These are phyloP conservation scores for Ascobolus immersus DNA, from an alignment of 495 filamentous ascomycete species.

Conservation along the genomic window DNA sequence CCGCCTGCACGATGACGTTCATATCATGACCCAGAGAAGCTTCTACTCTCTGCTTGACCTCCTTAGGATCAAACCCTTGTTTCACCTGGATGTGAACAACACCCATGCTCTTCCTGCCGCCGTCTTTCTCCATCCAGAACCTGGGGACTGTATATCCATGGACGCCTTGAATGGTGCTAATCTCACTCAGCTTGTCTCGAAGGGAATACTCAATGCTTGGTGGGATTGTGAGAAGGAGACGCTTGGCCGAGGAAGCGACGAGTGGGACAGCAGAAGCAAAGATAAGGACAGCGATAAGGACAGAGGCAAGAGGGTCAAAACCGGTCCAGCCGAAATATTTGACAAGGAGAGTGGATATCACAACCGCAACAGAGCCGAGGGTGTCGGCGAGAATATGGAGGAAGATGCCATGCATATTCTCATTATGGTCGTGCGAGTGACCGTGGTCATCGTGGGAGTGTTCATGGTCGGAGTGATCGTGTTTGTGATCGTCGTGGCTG, in stretches of 20 bases:
- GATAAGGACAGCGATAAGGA: conserved; percentile 79
- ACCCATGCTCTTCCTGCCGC: too few relatives aligned
- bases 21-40: too few relatives aligned
- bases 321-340: conserved; percentile 69
- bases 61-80: too few relatives aligned
- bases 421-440: conserved; percentile 27
- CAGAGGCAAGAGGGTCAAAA: conserved; percentile 89
- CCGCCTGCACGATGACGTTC: too few relatives aligned
- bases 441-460: conserved; percentile 11
- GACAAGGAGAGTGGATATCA: conserved; percentile 69
- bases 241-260: conserved; percentile 57
- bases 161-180: conserved; percentile 62
- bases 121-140: conserved; percentile 95
- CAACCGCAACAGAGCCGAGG: conserved; percentile 78
- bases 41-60: too few relatives aligned
- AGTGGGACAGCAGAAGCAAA: conserved; percentile 69
- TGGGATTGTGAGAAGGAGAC: conserved; percentile 59
- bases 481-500: conserved; percentile 16
- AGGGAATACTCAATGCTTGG: conserved; percentile 70
- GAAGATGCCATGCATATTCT: conserved; percentile 99
- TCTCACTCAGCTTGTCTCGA: conserved; percentile 58
- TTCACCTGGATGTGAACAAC: too few relatives aligned
- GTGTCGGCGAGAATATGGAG: conserved; percentile 89
- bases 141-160: conserved; percentile 64
- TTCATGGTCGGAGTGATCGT: conserved; percentile 14